Base-by-base conservation (phyloP, 306 rosid genomes). In the Vigna radiata region DNA sequence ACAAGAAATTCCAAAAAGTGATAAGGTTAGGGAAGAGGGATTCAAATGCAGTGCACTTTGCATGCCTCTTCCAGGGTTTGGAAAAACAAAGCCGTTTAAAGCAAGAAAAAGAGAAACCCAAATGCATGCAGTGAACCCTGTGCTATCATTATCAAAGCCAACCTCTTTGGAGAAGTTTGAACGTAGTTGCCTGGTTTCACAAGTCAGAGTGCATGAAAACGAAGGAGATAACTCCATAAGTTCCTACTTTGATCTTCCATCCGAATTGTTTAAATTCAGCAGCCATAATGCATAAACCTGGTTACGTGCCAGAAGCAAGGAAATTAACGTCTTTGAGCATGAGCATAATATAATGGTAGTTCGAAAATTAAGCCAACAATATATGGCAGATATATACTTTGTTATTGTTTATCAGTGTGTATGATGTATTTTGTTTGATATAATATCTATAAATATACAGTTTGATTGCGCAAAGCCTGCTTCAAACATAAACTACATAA, bases 201-300 rank as follows among this genome's bases (percentile, higher is more conserved):
- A 16, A 15, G 67, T 21, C 6, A 31, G 68, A 61, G 33, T 61
- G 6, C 46, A 31, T 31, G 68, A 61, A 61, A 61, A 31, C 16
- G 68, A 61, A 61, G 46, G 21, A 15, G 68, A 61, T 16, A 31
- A 61, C 46, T 61, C 46, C 11, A 6, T 8, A 43, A 31, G 68
- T 31, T 61, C 68, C 44, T 61, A 61, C 68, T 61, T 61, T 61
- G 68, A 61, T 61, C 44, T 61, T 4, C 68, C 46, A 31, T 61
- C 68, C 16, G 68, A 61, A 33, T 61, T 61, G 21, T 61, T 61
- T 61, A 61, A 61, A 61, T 61, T 61, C 68, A 61, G 23, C 13
- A 61, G 68, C 46, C 68, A 16, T 15, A 31, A 15, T 29, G 43
- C 67, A 60, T 60, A 31, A 15, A 7, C 19, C 12, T 31, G 44